Base-by-base conservation (phyloP, 768 basidiomycete genomes). In the Zangia roseola region DNA sequence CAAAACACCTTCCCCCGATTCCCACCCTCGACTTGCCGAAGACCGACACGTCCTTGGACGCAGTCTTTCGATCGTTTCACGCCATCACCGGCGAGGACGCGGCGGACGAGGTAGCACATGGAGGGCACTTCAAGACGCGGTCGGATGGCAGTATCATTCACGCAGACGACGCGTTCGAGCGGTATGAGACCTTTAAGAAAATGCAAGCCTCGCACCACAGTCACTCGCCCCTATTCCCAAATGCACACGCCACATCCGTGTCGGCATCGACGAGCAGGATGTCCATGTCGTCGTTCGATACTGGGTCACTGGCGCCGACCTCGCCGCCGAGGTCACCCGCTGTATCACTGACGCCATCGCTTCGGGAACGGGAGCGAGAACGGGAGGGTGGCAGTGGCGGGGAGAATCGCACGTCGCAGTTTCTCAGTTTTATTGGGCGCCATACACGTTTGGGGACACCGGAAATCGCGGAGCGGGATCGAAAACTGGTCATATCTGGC, bases 161-260 rank as follows among this genome's bases (percentile, higher is more conserved):
- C 6, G 70, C 88, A 31, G 86, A 92, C 57, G 92, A 95, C 64
- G 94, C 94, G 0, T 95, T 87, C 64, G 89, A 90, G 48, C 77
- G 91, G 31, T 97, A 95, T 61, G 90, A 94, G 63, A 74, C 83
- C n/a, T 94, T 85, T 69, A 81, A 81, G 61, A 80, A 82, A 59
- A 70, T 68, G 37, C 76, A 78, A 44, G 69, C 52, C 16, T 54
- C 52, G n/a, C 53, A 58, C 6, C 53, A 58, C 6, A 40, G 39
- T 0, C 53, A 53, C n/a, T 45, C 45, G 1, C 61, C 57, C 7
- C 41, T 48, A 1, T 21, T 24, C 28, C 40, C 50, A 0, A 47
- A 55, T 4, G 35, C 30, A 13, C 33, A 34, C 14, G 8, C 49
- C 2, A 17, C 34, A 1, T 43, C 55, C 0, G 33, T 47, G 4